Evolutionary conservation across 2,329 filamentous ascomycete genomes (phyloP).

Genomic region (Hirsutella minnesotensis): DNA sequence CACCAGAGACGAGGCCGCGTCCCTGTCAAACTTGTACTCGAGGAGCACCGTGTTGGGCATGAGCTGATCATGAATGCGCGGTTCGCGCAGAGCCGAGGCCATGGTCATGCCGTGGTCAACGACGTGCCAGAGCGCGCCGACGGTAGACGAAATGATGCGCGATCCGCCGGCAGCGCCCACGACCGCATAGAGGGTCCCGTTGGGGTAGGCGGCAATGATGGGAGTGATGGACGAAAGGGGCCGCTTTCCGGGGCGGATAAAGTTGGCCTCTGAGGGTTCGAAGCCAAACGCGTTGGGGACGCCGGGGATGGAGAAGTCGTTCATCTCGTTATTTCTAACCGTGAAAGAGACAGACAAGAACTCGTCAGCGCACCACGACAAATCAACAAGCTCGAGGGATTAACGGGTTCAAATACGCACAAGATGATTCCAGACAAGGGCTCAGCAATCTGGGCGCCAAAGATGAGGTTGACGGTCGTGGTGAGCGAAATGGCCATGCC

Average conservation of each 20-base stretch:
- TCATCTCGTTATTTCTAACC: slow-evolving; percentile 47
- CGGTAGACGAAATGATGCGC: slow-evolving; percentile 69
- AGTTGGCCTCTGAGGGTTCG: slow-evolving; percentile 69
- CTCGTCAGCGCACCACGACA: slow-evolving; percentile 5
- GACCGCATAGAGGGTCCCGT: slow-evolving; percentile 53
- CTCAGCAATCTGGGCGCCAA: slow-evolving; percentile 68
- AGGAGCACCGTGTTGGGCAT: slow-evolving; percentile 57
- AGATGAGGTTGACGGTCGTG: slow-evolving; percentile 79
- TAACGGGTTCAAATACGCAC: slow-evolving; percentile 24
- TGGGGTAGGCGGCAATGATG: slow-evolving; percentile 54
- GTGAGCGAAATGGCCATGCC: slow-evolving; percentile 74
- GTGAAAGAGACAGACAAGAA: neutral
- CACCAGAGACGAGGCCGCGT: slow-evolving; percentile 50
- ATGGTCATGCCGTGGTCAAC: slow-evolving; percentile 52
- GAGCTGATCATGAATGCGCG: slow-evolving; percentile 72
- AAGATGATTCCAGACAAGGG: slow-evolving; percentile 75
- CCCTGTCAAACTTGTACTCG: slow-evolving; percentile 57
- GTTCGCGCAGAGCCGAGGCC: slow-evolving; percentile 48
- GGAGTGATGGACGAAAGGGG: slow-evolving; percentile 76
- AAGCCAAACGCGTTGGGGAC: slow-evolving; percentile 75
- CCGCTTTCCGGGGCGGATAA: slow-evolving; percentile 66
- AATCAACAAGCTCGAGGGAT: neutral
- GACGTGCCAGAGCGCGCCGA: slow-evolving; percentile 62
- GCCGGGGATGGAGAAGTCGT: slow-evolving; percentile 79
- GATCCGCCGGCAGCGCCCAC: slow-evolving; percentile 72